These are phyloP conservation scores for Notholithocarpus densiflorus DNA, from an alignment of 306 rosid genomes.

Conservation along the genomic window DNA sequence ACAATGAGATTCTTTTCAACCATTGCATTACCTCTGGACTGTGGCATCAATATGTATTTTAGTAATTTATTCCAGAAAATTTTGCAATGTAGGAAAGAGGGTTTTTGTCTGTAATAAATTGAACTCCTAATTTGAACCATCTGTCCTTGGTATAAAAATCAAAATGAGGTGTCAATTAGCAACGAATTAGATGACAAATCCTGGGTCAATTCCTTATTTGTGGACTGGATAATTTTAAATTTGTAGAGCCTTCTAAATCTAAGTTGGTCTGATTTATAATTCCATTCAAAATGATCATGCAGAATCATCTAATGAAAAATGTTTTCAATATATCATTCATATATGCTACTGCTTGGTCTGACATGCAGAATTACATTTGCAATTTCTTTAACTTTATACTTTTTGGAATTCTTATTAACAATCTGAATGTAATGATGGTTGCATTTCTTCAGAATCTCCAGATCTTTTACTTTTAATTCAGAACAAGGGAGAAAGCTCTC, in stretches of 20 bases:
- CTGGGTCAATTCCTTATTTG: not conserved
- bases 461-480: constrained; percentile 45
- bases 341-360: not conserved
- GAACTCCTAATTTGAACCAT: not conserved
- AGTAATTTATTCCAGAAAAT: not conserved
- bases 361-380: not conserved
- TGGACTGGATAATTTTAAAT: not conserved
- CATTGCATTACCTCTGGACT: not conserved
- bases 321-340: not conserved
- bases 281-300: not conserved
- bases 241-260: not conserved
- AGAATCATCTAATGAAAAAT: not conserved
- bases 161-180: not conserved
- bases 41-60: not conserved
- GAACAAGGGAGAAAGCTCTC: constrained; percentile 41
- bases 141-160: not conserved
- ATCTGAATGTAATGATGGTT: not conserved
- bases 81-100: not conserved
- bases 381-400: not conserved
- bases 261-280: not conserved
- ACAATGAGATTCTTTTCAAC: too few relatives aligned
- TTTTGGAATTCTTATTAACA: not conserved
- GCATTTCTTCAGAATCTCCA: constrained; percentile 39
- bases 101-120: not conserved
- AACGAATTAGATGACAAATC: not conserved